phyloP scores from a whole-genome alignment of 768 basidiomycete genomes.

The Galerina sulciceps region DNA sequence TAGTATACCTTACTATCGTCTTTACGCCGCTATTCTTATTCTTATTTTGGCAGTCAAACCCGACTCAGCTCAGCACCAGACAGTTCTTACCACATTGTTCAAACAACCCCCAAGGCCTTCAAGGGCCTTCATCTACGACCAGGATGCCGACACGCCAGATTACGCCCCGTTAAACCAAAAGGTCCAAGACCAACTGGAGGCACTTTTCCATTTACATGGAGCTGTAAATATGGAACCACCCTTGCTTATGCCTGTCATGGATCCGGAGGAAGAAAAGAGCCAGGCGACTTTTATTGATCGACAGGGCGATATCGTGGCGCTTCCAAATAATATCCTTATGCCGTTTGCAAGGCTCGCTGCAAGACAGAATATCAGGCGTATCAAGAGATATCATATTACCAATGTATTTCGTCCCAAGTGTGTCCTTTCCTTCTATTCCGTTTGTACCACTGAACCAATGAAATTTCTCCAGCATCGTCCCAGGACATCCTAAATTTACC shows the following conservation, averaged over 20 bases:
- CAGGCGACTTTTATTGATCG: slow-evolving; percentile 80
- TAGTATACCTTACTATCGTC: neutral
- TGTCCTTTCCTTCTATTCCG: slow-evolving; percentile 13
- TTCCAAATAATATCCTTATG: slow-evolving; percentile 74
- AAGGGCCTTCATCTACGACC: slow-evolving; percentile 76
- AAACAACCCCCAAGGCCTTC: slow-evolving; percentile 67
- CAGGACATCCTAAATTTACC: slow-evolving; percentile 73
- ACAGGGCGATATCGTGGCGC: slow-evolving; percentile 73
- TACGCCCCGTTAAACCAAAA: slow-evolving; percentile 73
- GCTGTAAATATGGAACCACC: slow-evolving; percentile 89
- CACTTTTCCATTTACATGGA: slow-evolving; percentile 87
- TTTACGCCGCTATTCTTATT: neutral
- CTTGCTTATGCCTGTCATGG: slow-evolving; percentile 74
- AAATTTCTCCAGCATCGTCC: slow-evolving; percentile 48
- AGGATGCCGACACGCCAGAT: slow-evolving; percentile 68
- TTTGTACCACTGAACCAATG: neutral
- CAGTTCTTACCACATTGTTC: slow-evolving; percentile 80
- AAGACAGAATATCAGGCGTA: slow-evolving; percentile 61
- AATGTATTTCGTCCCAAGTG: slow-evolving; percentile 76
- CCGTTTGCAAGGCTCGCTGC: slow-evolving; percentile 88
- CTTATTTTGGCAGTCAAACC: slow-evolving; percentile 59
- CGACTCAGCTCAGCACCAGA: slow-evolving; percentile 81
- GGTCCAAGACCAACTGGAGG: slow-evolving; percentile 75
- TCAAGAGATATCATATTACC: slow-evolving; percentile 83
- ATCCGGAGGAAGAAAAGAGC: slow-evolving; percentile 63